Percentiles rank a stretch among this genome's conserved stretches.
Conservation (phyloP, 148 eudicot genomes). For the Rhododendron molle region DNA sequence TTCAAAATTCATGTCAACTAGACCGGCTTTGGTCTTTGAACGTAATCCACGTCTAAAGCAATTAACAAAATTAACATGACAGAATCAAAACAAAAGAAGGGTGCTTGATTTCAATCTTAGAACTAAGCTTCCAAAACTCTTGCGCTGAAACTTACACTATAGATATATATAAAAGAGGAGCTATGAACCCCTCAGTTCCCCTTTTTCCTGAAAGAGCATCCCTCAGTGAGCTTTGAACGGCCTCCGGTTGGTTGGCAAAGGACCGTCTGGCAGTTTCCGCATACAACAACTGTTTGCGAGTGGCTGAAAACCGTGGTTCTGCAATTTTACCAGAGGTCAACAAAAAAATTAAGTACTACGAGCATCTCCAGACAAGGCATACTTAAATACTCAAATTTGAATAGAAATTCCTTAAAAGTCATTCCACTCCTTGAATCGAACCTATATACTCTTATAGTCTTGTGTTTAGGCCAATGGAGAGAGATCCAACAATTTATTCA, state of each 20-base stretch:
- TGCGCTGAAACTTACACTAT: not conserved
- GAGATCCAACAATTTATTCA: not conserved
- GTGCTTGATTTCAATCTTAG: not conserved
- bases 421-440: not conserved
- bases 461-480: not conserved
- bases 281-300: slow-evolving; percentile 18
- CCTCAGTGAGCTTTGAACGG: slow-evolving; percentile 22
- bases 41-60: not conserved
- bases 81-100: not conserved
- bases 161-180: not conserved
- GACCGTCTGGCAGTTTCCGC: slow-evolving; percentile 21
- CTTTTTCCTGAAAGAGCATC: slow-evolving; percentile 27
- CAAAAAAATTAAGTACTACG: not conserved
- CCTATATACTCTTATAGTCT: not conserved
- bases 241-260: slow-evolving; percentile 25
- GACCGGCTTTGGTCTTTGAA: not conserved
- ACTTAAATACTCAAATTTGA: not conserved
- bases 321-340: slow-evolving; percentile 2
- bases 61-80: not conserved
- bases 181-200: slow-evolving; percentile 8
- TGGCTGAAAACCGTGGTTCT: slow-evolving; percentile 26
- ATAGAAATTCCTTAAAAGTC: not conserved
- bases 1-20: not conserved
- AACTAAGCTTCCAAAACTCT: not conserved
- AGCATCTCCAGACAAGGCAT: not conserved